These are phyloP conservation scores for Coniella lustricola DNA, from an alignment of 2,329 filamentous ascomycete species.

Conservation along the genomic window DNA sequence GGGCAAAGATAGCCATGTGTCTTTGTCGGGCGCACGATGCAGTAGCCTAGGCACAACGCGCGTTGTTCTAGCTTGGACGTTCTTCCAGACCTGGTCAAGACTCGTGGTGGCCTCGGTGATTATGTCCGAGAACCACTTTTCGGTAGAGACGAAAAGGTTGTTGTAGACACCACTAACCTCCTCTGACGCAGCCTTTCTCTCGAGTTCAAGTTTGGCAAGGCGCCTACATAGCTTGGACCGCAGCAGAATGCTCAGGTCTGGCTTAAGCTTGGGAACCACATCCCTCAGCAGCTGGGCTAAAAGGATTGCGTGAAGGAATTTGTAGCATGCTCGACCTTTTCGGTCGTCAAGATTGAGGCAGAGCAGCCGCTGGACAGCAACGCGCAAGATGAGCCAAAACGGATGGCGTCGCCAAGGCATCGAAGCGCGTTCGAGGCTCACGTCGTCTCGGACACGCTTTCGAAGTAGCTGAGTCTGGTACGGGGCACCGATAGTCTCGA, in stretches of 20 bases:
- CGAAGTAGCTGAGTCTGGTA: slow-evolving; percentile 31
- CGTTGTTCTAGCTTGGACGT: slow-evolving; percentile 29
- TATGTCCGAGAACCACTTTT: slow-evolving; percentile 20
- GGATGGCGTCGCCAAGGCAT: slow-evolving; percentile 55
- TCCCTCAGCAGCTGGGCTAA: slow-evolving; percentile 39
- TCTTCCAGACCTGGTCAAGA: slow-evolving; percentile 31
- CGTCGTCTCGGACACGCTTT: slow-evolving; percentile 56
- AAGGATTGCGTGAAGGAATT: slow-evolving; percentile 46
- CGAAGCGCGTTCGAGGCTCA: slow-evolving; percentile 38
- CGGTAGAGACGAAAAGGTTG: slow-evolving; percentile 23
- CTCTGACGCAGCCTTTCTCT: slow-evolving; percentile 22
- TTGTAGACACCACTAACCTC: slow-evolving; percentile 18
- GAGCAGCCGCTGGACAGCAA: slow-evolving; percentile 46
- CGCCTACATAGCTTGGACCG: slow-evolving; percentile 47
- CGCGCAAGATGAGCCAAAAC: slow-evolving; percentile 54
- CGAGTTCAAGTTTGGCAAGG: slow-evolving; percentile 47
- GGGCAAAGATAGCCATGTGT: slow-evolving; percentile 30
- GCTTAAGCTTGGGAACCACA: slow-evolving; percentile 21
- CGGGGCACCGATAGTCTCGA: slow-evolving; percentile 43
- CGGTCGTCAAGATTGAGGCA: slow-evolving; percentile 31
- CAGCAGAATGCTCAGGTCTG: slow-evolving; percentile 34
- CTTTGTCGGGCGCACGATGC: slow-evolving; percentile 22
- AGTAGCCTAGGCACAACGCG: slow-evolving; percentile 35
- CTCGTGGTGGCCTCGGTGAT: slow-evolving; percentile 25
- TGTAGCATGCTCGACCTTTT: slow-evolving; percentile 44